These are phyloP conservation scores for Mimosa pudica DNA, from an alignment of 306 rosid genomes.

Conservation along the genomic window DNA sequence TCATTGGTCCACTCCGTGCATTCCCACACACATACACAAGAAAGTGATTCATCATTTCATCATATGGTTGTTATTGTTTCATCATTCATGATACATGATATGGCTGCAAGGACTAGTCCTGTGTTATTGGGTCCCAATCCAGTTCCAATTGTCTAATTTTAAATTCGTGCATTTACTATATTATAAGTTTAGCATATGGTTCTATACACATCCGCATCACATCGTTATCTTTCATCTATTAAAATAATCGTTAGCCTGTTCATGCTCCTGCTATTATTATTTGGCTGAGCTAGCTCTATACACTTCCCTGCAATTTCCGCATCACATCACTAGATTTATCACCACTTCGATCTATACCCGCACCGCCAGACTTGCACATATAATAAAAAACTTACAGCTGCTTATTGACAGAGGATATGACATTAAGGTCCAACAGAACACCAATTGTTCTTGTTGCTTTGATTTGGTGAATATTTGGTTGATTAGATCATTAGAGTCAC, in stretches of 20 bases:
- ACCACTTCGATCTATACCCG: conserved; percentile 17
- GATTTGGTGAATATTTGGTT: background rate
- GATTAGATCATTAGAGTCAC: background rate
- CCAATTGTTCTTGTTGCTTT: background rate
- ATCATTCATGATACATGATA: background rate
- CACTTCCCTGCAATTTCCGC: conserved; percentile 15
- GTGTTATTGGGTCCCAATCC: conserved; percentile 14
- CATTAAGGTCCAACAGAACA: conserved; percentile 18
- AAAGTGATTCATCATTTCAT: conserved; percentile 1
- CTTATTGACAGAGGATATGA: conserved; percentile 5
- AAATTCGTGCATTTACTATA: background rate
- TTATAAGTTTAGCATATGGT: background rate
- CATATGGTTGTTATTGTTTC: background rate
- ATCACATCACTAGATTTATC: background rate
- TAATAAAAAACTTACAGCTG: background rate
- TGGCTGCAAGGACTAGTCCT: conserved; percentile 39
- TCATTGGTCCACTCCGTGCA: conserved; percentile 39
- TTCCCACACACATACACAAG: background rate
- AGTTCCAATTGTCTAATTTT: background rate
- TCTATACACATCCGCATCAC: background rate
- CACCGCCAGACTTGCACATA: no score
- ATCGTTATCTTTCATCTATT: background rate
- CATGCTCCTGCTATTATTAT: background rate
- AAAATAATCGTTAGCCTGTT: conserved; percentile 13
- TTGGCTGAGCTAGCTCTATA: conserved; percentile 11